These are phyloP conservation scores for Strobilomyces confusus DNA, from an alignment of 768 basidiomycete species.

Conservation along the genomic window DNA sequence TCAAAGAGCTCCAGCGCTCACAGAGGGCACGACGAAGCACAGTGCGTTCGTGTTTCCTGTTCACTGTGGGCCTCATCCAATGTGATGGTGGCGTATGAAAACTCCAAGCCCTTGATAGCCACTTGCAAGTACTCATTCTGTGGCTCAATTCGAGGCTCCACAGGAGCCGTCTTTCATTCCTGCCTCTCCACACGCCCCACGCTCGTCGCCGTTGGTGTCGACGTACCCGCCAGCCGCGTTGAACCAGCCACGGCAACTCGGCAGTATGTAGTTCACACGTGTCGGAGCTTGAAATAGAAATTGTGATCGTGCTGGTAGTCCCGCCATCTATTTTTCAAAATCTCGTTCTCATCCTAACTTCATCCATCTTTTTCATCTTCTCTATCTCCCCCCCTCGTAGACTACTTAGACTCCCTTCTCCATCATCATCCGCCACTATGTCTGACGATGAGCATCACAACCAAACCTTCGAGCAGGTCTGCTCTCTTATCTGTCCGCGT, in stretches of 20 bases:
- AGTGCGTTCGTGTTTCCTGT: neutral
- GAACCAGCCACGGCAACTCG: slow-evolving; percentile 13
- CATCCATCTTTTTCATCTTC: slow-evolving; percentile 28
- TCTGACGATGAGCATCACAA: slow-evolving; percentile 94
- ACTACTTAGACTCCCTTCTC: slow-evolving; percentile 17
- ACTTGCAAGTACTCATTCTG: neutral
- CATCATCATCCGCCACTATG: slow-evolving; percentile 45
- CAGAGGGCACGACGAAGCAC: neutral
- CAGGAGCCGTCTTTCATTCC: neutral
- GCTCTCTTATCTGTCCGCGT: slow-evolving; percentile 17
- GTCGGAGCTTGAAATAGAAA: slow-evolving; percentile 41
- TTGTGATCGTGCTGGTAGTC: slow-evolving; percentile 20
- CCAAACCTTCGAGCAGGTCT: slow-evolving; percentile 79
- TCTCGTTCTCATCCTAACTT: slow-evolving; percentile 21
- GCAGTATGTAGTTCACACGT: slow-evolving; percentile 15
- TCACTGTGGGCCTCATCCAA: neutral
- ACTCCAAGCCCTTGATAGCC: neutral
- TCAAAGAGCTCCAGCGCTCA: neutral
- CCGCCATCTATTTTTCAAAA: slow-evolving; percentile 9
- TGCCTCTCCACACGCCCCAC: neutral
- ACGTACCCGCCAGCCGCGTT: neutral
- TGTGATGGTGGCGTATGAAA: slow-evolving; percentile 3
- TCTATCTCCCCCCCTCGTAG: slow-evolving; percentile 20
- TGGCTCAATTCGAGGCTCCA: no score
- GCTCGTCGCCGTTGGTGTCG: neutral